These are phyloP conservation scores for Falciphora oryzae DNA, from an alignment of 2,329 filamentous ascomycete genomes.

Conservation along the genomic window DNA sequence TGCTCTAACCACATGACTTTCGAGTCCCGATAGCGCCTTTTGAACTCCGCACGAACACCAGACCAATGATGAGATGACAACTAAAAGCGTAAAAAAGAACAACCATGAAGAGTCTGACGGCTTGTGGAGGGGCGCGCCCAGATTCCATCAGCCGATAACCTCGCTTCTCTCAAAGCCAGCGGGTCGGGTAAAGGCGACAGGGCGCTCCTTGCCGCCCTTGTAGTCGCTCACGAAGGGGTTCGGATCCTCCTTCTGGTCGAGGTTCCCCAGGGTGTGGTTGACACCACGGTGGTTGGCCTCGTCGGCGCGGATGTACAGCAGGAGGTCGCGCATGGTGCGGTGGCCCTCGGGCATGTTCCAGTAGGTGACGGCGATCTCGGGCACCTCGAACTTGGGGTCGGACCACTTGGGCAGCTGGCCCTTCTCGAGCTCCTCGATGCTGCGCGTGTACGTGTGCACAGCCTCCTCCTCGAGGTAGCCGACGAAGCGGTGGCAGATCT, in stretches of 20 bases:
- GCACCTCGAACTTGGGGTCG: constrained; percentile 62
- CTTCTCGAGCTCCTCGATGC: constrained; percentile 78
- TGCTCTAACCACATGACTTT: background rate
- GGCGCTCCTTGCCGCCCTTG: constrained; percentile 59
- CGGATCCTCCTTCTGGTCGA: constrained; percentile 78
- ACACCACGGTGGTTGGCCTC: constrained; percentile 89
- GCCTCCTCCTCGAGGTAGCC: constrained; percentile 97
- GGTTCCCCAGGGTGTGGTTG: constrained; percentile 88
- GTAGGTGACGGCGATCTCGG: constrained; percentile 85
- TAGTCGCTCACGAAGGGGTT: constrained; percentile 89
- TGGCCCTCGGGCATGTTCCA: constrained; percentile 89
- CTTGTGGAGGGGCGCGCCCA: too few relatives aligned
- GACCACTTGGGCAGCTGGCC: constrained; percentile 82
- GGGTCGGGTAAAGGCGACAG: constrained; percentile 60
- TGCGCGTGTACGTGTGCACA: constrained; percentile 88
- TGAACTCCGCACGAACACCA: background rate
- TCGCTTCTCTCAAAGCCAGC: constrained; percentile 81
- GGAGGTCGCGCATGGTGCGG: constrained; percentile 76
- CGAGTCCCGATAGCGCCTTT: background rate
- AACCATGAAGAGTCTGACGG: background rate
- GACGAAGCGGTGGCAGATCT: constrained; percentile 89
- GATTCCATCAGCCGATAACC: constrained; percentile 42
- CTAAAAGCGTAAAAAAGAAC: background rate
- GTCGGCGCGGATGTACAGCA: constrained; percentile 77
- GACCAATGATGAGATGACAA: background rate